A percentile compares a stretch with the other conserved stretches of the same genome.
Evolutionary conservation across 1,284 basidiomycete genomes (phyloP).

Genomic region (Neotropicomus parvogracilis): DNA sequence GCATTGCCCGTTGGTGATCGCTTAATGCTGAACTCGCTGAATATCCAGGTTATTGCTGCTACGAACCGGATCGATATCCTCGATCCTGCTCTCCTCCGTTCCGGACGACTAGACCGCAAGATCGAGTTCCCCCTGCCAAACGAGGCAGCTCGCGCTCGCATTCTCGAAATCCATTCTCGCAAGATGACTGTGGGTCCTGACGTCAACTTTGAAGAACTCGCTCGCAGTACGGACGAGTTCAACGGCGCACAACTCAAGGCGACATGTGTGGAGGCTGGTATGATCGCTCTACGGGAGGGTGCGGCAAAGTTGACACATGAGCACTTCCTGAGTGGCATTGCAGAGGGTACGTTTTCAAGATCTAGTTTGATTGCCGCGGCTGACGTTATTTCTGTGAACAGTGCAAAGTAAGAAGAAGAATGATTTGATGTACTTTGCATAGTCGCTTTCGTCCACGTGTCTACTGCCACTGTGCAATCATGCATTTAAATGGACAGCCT

Average conservation of each 20-base stretch:
- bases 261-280: slow-evolving; percentile 95
- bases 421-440: slow-evolving; percentile 86
- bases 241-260: slow-evolving; percentile 95
- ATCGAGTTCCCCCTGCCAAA: slow-evolving; percentile 97
- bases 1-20: not conserved
- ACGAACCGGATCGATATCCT: slow-evolving; percentile 99
- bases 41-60: slow-evolving; percentile 89
- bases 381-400: slow-evolving; percentile 33
- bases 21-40: slow-evolving; percentile 8
- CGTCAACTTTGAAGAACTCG: slow-evolving; percentile 88
- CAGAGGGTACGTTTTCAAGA: slow-evolving; percentile 63
- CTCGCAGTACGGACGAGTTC: slow-evolving; percentile 93
- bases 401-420: slow-evolving; percentile 98
- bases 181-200: slow-evolving; percentile 89
- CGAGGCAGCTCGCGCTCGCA: slow-evolving; percentile 92
- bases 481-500: not conserved
- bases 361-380: slow-evolving; percentile 13
- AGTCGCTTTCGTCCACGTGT: slow-evolving; percentile 13
- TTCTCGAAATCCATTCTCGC: slow-evolving; percentile 92
- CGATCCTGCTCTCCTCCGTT: slow-evolving; percentile 95
- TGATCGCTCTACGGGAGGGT: slow-evolving; percentile 95
- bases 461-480: slow-evolving; percentile 10
- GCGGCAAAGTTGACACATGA: slow-evolving; percentile 88
- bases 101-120: slow-evolving; percentile 92
- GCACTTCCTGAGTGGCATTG: slow-evolving; percentile 90